phyloP scores from a whole-genome alignment of 305 asterid species.

The Fraxinus dipetala region DNA sequence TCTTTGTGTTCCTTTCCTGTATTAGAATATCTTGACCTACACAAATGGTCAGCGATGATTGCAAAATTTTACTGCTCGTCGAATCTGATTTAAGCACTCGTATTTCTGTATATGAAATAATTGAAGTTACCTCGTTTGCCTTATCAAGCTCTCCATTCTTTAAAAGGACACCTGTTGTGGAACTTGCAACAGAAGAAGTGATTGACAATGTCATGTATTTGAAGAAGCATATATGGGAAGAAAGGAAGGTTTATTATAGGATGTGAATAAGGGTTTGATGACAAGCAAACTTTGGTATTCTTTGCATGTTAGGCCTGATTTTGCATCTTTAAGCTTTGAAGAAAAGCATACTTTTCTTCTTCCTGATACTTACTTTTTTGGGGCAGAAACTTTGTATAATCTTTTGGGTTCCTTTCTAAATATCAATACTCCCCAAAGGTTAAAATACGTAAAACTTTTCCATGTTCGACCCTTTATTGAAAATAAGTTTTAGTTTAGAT shows the following conservation, averaged over 20 bases:
- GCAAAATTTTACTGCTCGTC: neutral
- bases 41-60: neutral
- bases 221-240: conserved; percentile 30
- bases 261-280: conserved; percentile 6
- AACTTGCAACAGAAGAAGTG: conserved; percentile 1
- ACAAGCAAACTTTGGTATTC: conserved; percentile 43
- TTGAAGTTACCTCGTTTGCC: conserved; percentile 49
- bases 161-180: conserved; percentile 16
- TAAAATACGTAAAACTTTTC: neutral
- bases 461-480: neutral
- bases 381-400: neutral
- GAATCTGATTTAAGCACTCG: neutral
- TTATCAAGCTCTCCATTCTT: conserved; percentile 46
- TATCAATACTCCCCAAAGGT: neutral
- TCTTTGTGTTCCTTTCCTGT: conserved; percentile 36
- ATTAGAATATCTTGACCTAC: conserved; percentile 44
- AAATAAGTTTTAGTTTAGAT: neutral
- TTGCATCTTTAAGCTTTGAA: conserved; percentile 46
- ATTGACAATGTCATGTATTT: conserved; percentile 17
- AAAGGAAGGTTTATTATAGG: conserved; percentile 32
- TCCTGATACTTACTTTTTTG: neutral
- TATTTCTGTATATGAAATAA: neutral
- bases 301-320: conserved; percentile 50
- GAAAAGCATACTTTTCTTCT: conserved; percentile 54
- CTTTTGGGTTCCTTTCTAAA: neutral